Base-by-base conservation (phyloP, 2,329 filamentous ascomycete genomes). In the Colletotrichum filicis region DNA sequence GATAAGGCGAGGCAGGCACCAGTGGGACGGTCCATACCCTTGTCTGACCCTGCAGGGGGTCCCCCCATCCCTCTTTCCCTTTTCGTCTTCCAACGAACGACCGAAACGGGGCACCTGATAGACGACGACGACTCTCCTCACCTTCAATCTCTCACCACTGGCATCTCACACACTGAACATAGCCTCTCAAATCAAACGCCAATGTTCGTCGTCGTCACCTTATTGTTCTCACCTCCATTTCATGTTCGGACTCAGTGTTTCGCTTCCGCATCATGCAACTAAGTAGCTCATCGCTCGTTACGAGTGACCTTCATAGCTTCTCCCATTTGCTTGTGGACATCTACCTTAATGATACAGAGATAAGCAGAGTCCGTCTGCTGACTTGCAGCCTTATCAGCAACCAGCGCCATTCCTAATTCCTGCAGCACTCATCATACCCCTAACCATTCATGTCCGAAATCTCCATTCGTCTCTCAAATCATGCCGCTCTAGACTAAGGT, bases 1-100 rank as follows among this genome's bases (percentile, higher is more conserved):
- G 73, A 74, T 70, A 74, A 73, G 70, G 73, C 69, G 22, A 30
- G 59, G 37, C 55, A 66, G 70, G 71, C 42, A 49, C 70, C 55
- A 42, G 35, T 52, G 24, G 32, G 32, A 46, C 30, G 24, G 58
- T 52, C 61, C 61, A 14, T 11, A 24, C 14, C 68, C 56, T 26
- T 60, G 56, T n/a, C 32, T 37, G 28, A 49, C 46, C 52, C 37
- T 57, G 55, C 63, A 62, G 57, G 71, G 61, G 61, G 37, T 61
- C 6, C 60, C 61, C 71, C 61, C 37, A 28, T 53, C 56, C 42
- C 49, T 58, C 22, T 63, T 59, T 49, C 58, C 46, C 35, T 59
- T 53, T 53, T 24, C 35, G 52, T 24, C 49, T 42, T 49, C 42
- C 42, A 49, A n/a, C 19, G 19, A 49, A 49, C 6, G 63, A 32